Conservation (phyloP, 768 basidiomycete genomes). For the Kwoniella heveanensis region DNA sequence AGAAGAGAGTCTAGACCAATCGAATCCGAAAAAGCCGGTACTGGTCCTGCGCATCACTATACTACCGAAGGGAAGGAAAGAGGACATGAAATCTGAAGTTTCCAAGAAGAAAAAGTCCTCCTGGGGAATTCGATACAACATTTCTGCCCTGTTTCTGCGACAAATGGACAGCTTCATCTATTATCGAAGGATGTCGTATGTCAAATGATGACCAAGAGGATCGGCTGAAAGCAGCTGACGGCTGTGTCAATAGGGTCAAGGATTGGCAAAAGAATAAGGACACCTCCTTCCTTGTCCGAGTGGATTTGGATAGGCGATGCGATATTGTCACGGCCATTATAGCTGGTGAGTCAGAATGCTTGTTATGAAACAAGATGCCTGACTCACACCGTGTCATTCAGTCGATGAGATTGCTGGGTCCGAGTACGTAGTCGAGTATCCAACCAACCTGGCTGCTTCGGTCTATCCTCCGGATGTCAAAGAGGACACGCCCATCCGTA, state of each 20-base stretch:
- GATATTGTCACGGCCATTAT: slow-evolving; percentile 57
- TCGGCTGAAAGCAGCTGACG: too few relatives aligned
- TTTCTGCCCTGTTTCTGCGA: slow-evolving; percentile 62
- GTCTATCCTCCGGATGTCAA: slow-evolving; percentile 12
- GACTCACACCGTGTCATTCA: slow-evolving; percentile 8
- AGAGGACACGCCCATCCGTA: background rate
- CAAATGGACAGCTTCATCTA: slow-evolving; percentile 71
- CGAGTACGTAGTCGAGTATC: slow-evolving; percentile 62
- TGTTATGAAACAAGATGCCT: background rate
- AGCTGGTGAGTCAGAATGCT: slow-evolving; percentile 9
- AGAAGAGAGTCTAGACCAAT: slow-evolving; percentile 40
- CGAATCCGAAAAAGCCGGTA: background rate
- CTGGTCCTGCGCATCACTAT: slow-evolving; percentile 1
- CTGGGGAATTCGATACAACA: slow-evolving; percentile 52
- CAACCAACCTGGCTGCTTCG: slow-evolving; percentile 60
- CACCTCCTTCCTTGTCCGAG: slow-evolving; percentile 66
- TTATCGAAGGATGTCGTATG: slow-evolving; percentile 75
- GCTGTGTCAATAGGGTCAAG: slow-evolving; percentile 67
- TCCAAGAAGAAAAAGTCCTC: slow-evolving; percentile 61
- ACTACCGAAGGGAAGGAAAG: background rate
- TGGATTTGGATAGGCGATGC: slow-evolving; percentile 71
- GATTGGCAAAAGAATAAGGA: slow-evolving; percentile 59
- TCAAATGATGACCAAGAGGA: too few relatives aligned
- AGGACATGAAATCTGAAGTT: background rate
- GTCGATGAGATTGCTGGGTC: slow-evolving; percentile 78